A percentile compares a stretch with the other conserved stretches of the same genome.
Conservation (phyloP, 148 eudicot species). For the Tetragonia tetragonoides region DNA sequence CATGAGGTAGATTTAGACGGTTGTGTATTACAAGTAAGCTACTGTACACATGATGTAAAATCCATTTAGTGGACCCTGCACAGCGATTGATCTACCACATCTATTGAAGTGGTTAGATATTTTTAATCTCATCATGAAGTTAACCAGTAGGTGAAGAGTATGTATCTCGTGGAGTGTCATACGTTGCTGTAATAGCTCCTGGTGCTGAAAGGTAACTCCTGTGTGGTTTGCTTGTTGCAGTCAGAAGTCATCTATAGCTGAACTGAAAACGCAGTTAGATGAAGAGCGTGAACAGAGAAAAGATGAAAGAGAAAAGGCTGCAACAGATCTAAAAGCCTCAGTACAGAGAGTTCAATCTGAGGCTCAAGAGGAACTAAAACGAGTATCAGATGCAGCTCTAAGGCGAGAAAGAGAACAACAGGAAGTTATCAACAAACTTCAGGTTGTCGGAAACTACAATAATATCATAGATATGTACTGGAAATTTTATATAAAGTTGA, state of each 20-base stretch:
- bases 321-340: conserved; percentile 54
- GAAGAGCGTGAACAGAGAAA: conserved; percentile 94
- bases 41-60: not conserved
- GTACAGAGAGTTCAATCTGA: conserved; percentile 74
- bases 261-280: conserved; percentile 65
- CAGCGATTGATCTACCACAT: not conserved
- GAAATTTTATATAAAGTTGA: conserved; percentile 10
- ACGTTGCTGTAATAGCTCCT: not conserved
- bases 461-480: not conserved
- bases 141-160: not conserved
- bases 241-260: conserved; percentile 75
- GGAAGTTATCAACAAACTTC: conserved; percentile 86
- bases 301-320: conserved; percentile 86
- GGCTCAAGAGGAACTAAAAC: conserved; percentile 78
- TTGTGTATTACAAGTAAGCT: not conserved
- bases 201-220: conserved; percentile 6
- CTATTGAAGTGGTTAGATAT: not conserved
- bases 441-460: conserved; percentile 46
- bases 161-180: conserved; percentile 6
- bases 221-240: conserved; percentile 41
- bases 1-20: not conserved
- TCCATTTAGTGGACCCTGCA: not conserved
- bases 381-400: conserved; percentile 56
- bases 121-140: not conserved
- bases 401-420: conserved; percentile 81